Percentiles rank a stretch among this genome's conserved stretches.
Conservation (phyloP, 345 rosid species). For the Salix suchowensis region DNA sequence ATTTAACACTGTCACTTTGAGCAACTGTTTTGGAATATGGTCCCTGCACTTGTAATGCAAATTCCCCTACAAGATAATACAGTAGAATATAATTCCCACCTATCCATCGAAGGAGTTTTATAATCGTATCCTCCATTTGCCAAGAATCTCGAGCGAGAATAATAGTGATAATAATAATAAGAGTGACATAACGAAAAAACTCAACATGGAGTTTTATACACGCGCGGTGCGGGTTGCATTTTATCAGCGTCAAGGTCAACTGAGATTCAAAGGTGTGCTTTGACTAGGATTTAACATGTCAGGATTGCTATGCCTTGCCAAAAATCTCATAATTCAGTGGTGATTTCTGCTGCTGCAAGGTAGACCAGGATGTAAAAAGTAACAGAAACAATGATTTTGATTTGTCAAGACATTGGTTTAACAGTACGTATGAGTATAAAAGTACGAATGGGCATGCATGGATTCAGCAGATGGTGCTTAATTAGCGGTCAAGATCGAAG, state of each 20-base stretch:
- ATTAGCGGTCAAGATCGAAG: not conserved
- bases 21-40: conserved; percentile 22
- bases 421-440: too few species aligned
- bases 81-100: conserved; percentile 17
- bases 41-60: conserved; percentile 23
- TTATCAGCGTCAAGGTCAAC: not conserved
- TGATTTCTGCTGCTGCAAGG: too few species aligned
- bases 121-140: conserved; percentile 16
- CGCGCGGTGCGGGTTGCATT: not conserved
- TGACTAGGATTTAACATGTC: not conserved
- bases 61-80: conserved; percentile 24
- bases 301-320: not conserved
- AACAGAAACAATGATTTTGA: too few species aligned
- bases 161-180: not conserved
- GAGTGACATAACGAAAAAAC: not conserved
- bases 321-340: not conserved
- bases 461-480: too few species aligned
- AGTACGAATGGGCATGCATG: too few species aligned
- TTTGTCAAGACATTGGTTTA: too few species aligned
- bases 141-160: conserved; percentile 1
- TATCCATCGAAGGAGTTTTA: conserved; percentile 12
- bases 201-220: not conserved
- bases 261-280: conserved; percentile 11
- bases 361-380: too few species aligned
- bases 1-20: not conserved